phyloP scores from a whole-genome alignment of 352 stramenopile genomes.

The Pythium grandisporangium region DNA sequence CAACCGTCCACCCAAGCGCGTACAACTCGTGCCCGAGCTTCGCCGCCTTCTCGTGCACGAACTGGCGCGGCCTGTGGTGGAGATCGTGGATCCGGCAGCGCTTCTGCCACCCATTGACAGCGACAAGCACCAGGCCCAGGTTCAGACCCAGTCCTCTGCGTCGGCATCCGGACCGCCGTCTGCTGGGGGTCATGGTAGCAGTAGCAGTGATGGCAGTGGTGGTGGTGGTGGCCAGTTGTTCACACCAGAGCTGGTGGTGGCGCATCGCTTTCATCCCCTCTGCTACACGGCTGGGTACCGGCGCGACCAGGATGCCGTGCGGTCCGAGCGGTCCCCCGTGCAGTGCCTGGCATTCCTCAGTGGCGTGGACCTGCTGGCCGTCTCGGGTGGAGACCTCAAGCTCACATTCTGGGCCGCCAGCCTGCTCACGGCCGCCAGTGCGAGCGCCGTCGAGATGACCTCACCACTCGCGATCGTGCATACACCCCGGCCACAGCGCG shows the following conservation, averaged over 20 bases:
- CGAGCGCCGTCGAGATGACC: conserved; percentile 51
- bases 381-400: conserved; percentile 67
- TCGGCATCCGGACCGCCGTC: no score
- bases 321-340: conserved; percentile 65
- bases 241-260: conserved; percentile 27
- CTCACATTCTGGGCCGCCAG: conserved; percentile 66
- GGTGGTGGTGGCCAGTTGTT: conserved; percentile 17
- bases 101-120: conserved; percentile 26
- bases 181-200: no score
- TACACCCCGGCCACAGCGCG: conserved; percentile 52
- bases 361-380: conserved; percentile 43
- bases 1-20: conserved; percentile 47
- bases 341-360: conserved; percentile 67
- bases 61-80: conserved; percentile 50
- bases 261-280: conserved; percentile 69
- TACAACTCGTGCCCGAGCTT: conserved; percentile 52
- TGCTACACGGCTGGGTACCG: conserved; percentile 63
- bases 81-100: conserved; percentile 42
- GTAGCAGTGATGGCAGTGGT: no score
- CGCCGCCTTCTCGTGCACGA: conserved; percentile 52
- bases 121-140: conserved; percentile 12
- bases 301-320: conserved; percentile 64
- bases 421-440: conserved; percentile 48
- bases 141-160: background rate
- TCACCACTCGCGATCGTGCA: conserved; percentile 54